Evolutionary conservation across 2,329 filamentous ascomycete genomes (phyloP), one percentile per base, ranked within the genome.

Genomic region (Trichocomaceae sp.): DNA sequence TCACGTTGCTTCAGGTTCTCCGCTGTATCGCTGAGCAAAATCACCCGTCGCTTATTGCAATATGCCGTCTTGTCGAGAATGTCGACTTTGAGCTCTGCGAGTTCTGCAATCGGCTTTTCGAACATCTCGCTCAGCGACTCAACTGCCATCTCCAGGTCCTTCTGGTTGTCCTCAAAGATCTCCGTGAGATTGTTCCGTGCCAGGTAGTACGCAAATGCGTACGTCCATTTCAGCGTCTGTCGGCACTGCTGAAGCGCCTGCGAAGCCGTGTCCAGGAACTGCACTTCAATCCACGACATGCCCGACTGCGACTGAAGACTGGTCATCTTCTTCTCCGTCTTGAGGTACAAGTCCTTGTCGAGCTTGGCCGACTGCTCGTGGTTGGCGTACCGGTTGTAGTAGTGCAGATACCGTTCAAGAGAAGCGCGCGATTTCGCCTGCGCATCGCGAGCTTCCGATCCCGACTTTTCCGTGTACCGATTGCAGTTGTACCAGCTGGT

Each of bases 401-500:
- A 99, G 71, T 99, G 91, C 7, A 99, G 77, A 61, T 99, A 99
- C n/a, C 93, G 84, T 71, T 99, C 92, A 15, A 99, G 77, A 0
- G 89, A 96, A 29, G 92, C 87, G 23, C 93, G 82, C 8, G 90
- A 96, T 69, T 86, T 90, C 2, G 93, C 90, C 69, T 99, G 93
- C 1, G 90, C 90, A 69, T 95, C 90, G 35, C 93, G 82, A 4
- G 93, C 93, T 55, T 96, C 91, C 0, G 84, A 79, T 1, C 93
- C 93, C 61, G 89, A 95, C 79, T 93, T 96, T 75, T 97, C 93
- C 68, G 99, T 93, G 64, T 87, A 99, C 8, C 93, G 82, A 69
- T 96, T 99, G 80, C 93, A 99, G 72, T 96, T 99, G 78, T 99
- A 99, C 93, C 93, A 99, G 73, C 90, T 96, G 3, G 92, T 99